phyloP scores from a whole-genome alignment of 495 filamentous ascomycete genomes.

The Sordaria brevicollis region DNA sequence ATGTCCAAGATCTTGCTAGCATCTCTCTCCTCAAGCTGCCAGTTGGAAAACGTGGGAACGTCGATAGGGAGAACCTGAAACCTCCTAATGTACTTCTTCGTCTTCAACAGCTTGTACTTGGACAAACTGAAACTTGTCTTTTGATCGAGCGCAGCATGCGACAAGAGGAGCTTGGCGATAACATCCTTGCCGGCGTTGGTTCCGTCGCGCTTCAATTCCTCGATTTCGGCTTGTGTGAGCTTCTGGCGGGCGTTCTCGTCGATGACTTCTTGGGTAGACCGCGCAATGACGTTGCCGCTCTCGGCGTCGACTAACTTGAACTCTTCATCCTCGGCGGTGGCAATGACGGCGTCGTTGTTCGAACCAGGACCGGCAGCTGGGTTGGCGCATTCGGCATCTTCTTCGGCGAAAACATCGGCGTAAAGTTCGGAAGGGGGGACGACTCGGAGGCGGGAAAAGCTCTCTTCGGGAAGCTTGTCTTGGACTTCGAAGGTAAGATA shows the following conservation, averaged over 20 bases:
- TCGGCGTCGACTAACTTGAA: slow-evolving; percentile 35
- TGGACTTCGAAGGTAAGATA: slow-evolving; percentile 83
- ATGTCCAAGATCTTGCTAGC: slow-evolving; percentile 74
- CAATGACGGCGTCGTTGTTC: slow-evolving; percentile 19
- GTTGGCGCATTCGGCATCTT: slow-evolving; percentile 25
- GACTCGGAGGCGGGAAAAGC: slow-evolving; percentile 54
- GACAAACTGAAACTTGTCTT: slow-evolving; percentile 89
- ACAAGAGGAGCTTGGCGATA: slow-evolving; percentile 74
- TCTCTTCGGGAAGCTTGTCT: slow-evolving; percentile 49
- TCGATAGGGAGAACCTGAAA: slow-evolving; percentile 81
- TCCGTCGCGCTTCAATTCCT: slow-evolving; percentile 73
- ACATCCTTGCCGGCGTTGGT: slow-evolving; percentile 75
- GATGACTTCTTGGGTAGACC: slow-evolving; percentile 66
- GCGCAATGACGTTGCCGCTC: slow-evolving; percentile 51
- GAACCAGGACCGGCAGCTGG: slow-evolving; percentile 17
- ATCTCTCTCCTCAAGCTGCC: slow-evolving; percentile 68
- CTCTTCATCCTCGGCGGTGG: slow-evolving; percentile 21
- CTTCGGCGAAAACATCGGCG: slow-evolving; percentile 60
- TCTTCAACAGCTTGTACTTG: slow-evolving; percentile 91
- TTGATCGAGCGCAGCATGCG: slow-evolving; percentile 78
- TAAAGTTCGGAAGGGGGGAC: slow-evolving; percentile 77
- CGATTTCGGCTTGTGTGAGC: slow-evolving; percentile 78
- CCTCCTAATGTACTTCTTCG: slow-evolving; percentile 79
- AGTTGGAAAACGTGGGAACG: slow-evolving; percentile 59
- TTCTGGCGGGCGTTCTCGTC: slow-evolving; percentile 76